Evolutionary conservation across 352 stramenopile genomes (phyloP).

Genomic region (Pythium dissotocum): DNA sequence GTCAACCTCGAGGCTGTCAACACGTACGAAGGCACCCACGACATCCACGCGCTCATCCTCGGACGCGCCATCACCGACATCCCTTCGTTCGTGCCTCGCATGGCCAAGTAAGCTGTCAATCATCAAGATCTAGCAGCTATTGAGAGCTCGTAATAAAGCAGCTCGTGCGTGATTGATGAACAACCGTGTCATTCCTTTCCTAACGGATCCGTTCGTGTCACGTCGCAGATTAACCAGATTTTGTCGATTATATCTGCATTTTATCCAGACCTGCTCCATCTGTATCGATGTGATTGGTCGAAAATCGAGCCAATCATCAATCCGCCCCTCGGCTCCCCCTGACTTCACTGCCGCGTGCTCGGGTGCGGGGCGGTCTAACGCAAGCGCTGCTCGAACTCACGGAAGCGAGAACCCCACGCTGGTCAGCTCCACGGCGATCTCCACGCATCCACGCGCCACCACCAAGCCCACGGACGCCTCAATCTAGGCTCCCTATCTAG

Average conservation of each 20-base stretch:
- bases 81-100: conserved; percentile 91
- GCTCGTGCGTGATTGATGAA: conserved; percentile 51
- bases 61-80: conserved; percentile 96
- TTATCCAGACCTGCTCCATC: conserved; percentile 12
- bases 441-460: not conserved
- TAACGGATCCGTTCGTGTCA: not conserved
- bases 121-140: not conserved
- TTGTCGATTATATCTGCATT: conserved; percentile 6
- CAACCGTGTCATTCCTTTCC: not conserved
- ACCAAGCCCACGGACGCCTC: not conserved
- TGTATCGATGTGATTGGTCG: conserved; percentile 22
- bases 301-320: conserved; percentile 22
- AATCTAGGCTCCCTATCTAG: not conserved
- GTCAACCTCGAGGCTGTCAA: conserved; percentile 99
- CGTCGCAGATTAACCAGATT: conserved; percentile 21
- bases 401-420: not conserved
- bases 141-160: conserved; percentile 1
- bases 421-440: not conserved
- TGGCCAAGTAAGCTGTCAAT: conserved; percentile 45
- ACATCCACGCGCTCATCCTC: conserved; percentile 98
- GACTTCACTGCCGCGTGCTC: conserved; percentile 9
- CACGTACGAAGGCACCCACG: conserved; percentile 99
- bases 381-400: conserved; percentile 1
- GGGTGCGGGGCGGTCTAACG: conserved; percentile 1
- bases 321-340: conserved; percentile 14